Evolutionary conservation across 768 basidiomycete genomes (phyloP).

Genomic region (Agaricus sinodeliciosus): DNA sequence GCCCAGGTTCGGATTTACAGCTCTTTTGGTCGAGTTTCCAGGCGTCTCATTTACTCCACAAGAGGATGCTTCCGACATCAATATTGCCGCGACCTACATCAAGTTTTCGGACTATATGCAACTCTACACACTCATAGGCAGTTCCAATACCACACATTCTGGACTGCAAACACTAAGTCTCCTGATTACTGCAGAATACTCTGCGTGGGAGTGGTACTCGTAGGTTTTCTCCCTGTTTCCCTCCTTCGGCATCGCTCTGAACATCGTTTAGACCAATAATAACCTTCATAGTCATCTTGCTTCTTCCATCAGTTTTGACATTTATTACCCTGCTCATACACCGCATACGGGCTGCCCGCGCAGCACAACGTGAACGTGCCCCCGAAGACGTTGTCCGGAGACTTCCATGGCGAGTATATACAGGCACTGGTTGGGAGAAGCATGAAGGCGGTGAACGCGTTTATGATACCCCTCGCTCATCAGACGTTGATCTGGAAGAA

Average conservation of each 20-base stretch:
- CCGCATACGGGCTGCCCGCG: conserved; percentile 76
- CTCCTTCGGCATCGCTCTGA: conserved; percentile 7
- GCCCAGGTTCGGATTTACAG: conserved; percentile 53
- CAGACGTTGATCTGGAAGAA: conserved; percentile 32
- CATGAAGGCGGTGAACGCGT: conserved; percentile 41
- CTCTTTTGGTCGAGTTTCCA: conserved; percentile 2
- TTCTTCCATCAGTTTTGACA: conserved; percentile 86
- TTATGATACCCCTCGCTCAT: conserved; percentile 19
- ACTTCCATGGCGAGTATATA: conserved; percentile 82
- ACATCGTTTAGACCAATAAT: conserved; percentile 58
- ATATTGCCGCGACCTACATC: conserved; percentile 84
- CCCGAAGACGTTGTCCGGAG: conserved; percentile 73
- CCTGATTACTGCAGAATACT: conserved; percentile 71
- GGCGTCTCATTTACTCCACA: conserved; percentile 21
- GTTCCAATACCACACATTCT: conserved; percentile 75
- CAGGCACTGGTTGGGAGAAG: conserved; percentile 75
- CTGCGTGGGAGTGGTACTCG: conserved; percentile 93
- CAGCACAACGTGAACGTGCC: conserved; percentile 78
- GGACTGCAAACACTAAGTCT: conserved; percentile 71
- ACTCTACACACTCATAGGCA: conserved; percentile 59
- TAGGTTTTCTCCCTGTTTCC: conserved; percentile 30
- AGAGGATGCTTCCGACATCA: conserved; percentile 81
- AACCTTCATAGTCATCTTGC: conserved; percentile 80
- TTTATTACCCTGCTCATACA: conserved; percentile 87
- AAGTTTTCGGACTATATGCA: conserved; percentile 73